phyloP scores from a whole-genome alignment of 2,329 filamentous ascomycete species.

The Coleophoma crateriformis region DNA sequence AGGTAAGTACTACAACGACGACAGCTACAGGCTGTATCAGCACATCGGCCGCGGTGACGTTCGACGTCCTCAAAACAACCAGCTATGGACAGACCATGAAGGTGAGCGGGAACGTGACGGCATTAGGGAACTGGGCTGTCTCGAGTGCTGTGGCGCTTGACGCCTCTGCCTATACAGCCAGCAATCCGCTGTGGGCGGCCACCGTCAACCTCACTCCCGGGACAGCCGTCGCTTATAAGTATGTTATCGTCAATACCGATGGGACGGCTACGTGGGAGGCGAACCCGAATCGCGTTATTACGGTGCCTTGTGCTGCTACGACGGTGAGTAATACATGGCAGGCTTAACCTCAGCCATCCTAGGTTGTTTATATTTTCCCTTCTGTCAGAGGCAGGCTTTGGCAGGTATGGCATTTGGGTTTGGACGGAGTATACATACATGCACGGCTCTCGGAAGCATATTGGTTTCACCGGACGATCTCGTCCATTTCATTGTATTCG shows the following conservation, averaged over 20 bases:
- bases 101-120: constrained; percentile 51
- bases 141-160: constrained; percentile 48
- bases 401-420: too few species aligned
- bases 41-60: constrained; percentile 53
- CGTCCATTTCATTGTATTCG: too few species aligned
- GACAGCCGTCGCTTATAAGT: constrained; percentile 60
- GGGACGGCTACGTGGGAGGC: constrained; percentile 59
- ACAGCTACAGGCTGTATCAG: constrained; percentile 23
- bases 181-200: constrained; percentile 56
- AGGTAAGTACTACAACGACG: constrained; percentile 14
- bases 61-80: constrained; percentile 54
- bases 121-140: constrained; percentile 59
- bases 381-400: too few species aligned
- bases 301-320: constrained; percentile 11
- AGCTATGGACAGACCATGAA: constrained; percentile 59
- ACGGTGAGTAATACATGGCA: too few species aligned
- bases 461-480: too few species aligned
- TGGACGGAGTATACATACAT: too few species aligned
- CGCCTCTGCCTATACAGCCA: constrained; percentile 51
- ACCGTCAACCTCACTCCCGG: constrained; percentile 51
- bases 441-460: too few species aligned
- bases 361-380: too few species aligned
- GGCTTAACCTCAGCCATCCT: too few species aligned
- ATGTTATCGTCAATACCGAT: constrained; percentile 50
- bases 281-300: constrained; percentile 33